Base-by-base conservation (phyloP, 2,329 filamentous ascomycete species). In the Parascedosporium putredinis region DNA sequence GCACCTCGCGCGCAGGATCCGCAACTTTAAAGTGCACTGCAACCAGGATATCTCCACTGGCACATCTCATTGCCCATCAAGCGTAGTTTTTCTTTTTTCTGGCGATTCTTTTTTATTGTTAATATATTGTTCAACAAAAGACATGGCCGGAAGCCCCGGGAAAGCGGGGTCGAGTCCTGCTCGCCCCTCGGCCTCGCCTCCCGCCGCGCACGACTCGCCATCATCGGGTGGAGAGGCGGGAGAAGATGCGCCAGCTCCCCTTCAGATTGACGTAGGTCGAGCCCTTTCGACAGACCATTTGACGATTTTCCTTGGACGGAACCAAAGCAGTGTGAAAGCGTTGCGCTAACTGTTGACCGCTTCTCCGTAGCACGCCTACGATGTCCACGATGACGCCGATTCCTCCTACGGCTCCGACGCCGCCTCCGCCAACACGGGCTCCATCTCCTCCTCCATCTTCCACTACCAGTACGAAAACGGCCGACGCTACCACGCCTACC, bases 391-490 rank as follows among this genome's bases (percentile, higher is more conserved):
- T 16, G 43, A 29, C n/a, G 24, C 18, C 7, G 43, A 45, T 23
- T 45, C 43, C 14, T 29, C 43, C n/a, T 45, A 31, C 27, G 43
- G 43, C 22, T 27, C 23, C 31, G 46, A 48, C 24, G 29, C 31
- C 16, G 29, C 18, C 31, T 42, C 34, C 12, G 23, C 18, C 6
- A 20, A 22, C 52, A 53, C 52, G 50, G 44, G 6, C 31, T 69
- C 66, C 14, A 56, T 73, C 44, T 64, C 65, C 3, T 73, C 70
- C 9, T 70, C 68, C 51, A 66, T 72, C 43, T 65, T 60, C 51
- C 55, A 70, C 42, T 73, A 71, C 54, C 60, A 65, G 27, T 72
- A 68, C 54, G 69, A 74, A 50, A 68, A 74, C 46, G 72, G 72
- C 3, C 65, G 73, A 1, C 62, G 71, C 3, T 77, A 76, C 47